Conservation (phyloP, 2,329 filamentous ascomycete species). For the Clonostachys sp. region DNA sequence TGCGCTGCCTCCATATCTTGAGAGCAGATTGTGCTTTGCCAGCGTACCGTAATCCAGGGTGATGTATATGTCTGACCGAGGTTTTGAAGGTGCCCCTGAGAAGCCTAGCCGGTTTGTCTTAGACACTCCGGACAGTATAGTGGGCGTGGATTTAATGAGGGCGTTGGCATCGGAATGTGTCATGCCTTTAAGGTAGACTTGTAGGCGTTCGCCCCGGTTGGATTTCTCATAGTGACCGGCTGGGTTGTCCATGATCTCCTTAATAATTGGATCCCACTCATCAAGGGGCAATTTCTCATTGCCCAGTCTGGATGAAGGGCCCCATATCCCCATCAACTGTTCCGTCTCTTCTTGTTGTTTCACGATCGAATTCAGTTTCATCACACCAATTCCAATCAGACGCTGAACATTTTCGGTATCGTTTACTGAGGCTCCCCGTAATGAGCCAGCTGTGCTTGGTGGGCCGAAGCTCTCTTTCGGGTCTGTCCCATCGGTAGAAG, state of each 20-base stretch:
- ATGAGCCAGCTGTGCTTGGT: constrained; percentile 54
- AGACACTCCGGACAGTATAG: constrained; percentile 73
- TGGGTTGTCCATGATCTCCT: constrained; percentile 67
- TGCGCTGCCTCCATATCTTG: constrained; percentile 67
- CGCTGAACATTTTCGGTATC: constrained; percentile 34
- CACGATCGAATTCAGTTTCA: constrained; percentile 72
- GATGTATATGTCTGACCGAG: constrained; percentile 91
- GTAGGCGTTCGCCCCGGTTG: constrained; percentile 67
- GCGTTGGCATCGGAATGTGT: constrained; percentile 71
- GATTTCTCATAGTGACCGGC: constrained; percentile 74
- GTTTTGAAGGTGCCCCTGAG: constrained; percentile 81
- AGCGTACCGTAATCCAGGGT: constrained; percentile 78
- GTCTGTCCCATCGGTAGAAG: constrained; percentile 23
- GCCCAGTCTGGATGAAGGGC: constrained; percentile 48
- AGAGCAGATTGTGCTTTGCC: constrained; percentile 68
- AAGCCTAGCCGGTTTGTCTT: constrained; percentile 91
- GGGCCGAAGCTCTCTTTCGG: constrained; percentile 40
- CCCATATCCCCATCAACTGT: constrained; percentile 74
- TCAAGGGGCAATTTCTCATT: constrained; percentile 56
- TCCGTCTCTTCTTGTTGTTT: constrained; percentile 69
- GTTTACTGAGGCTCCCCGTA: constrained; percentile 13
- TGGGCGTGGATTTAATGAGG: constrained; percentile 83
- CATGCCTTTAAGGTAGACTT: constrained; percentile 77
- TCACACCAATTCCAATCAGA: constrained; percentile 70
- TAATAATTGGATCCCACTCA: constrained; percentile 70